phyloP scores from a whole-genome alignment of 2,329 filamentous ascomycete genomes.

The Lasiodiplodia sp. region DNA sequence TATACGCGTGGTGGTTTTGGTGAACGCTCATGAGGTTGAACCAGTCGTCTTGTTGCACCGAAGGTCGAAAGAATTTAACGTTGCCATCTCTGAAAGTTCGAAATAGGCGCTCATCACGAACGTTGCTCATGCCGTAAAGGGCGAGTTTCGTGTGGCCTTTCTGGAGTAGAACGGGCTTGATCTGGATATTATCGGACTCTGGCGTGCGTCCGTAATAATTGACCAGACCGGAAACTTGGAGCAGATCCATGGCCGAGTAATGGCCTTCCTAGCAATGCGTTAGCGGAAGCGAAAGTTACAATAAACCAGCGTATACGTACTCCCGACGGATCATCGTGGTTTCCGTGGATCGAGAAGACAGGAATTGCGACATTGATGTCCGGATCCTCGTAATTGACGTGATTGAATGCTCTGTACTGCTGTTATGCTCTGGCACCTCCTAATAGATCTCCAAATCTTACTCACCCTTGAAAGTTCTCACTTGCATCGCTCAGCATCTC shows the following conservation, averaged over 20 bases:
- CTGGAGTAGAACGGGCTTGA: conserved; percentile 90
- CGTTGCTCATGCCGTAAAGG: conserved; percentile 92
- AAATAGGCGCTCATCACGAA: conserved; percentile 92
- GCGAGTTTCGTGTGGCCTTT: conserved; percentile 94
- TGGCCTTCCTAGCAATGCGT: conserved; percentile 70
- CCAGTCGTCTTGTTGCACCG: conserved; percentile 83
- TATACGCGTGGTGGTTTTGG: conserved; percentile 94
- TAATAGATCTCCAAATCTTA: background rate
- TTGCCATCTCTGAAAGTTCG: conserved; percentile 91
- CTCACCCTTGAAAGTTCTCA: conserved; percentile 80
- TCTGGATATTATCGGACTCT: conserved; percentile 89
- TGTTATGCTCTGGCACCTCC: background rate
- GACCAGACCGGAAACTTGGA: conserved; percentile 88
- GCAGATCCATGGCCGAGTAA: conserved; percentile 85
- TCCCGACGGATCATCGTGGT: conserved; percentile 97
- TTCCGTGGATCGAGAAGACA: conserved; percentile 97
- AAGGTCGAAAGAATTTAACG: conserved; percentile 90
- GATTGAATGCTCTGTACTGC: conserved; percentile 72
- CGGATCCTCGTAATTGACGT: conserved; percentile 97
- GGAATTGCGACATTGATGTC: conserved; percentile 98
- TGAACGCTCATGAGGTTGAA: conserved; percentile 96
- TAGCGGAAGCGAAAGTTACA: conserved; percentile 24
- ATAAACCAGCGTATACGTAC: conserved; percentile 36
- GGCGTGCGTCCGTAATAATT: conserved; percentile 96
- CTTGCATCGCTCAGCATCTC: conserved; percentile 94